Evolutionary conservation across 495 filamentous ascomycete genomes (phyloP).

Genomic region (Hamigera avellanea): DNA sequence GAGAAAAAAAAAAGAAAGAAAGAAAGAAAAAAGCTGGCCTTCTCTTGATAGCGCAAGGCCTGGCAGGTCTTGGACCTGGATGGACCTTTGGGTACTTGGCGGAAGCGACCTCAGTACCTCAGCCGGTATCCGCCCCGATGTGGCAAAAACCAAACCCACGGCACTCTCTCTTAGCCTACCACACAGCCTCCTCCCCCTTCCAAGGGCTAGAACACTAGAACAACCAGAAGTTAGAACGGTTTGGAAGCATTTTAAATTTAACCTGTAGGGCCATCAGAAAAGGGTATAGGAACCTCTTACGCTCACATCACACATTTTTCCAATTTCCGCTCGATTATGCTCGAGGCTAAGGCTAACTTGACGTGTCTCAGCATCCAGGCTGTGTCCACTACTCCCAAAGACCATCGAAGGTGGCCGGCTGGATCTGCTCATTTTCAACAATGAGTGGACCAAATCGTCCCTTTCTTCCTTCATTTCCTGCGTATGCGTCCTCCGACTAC

Average conservation of each 20-base stretch:
- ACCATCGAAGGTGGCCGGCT: slow-evolving; percentile 3
- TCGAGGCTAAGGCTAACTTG: too few species aligned
- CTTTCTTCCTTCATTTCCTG: slow-evolving; percentile 7
- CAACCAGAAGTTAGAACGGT: too few species aligned
- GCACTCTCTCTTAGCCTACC: slow-evolving; percentile 29
- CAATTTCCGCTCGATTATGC: too few species aligned
- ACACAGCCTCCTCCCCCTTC: slow-evolving; percentile 10
- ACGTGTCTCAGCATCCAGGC: not conserved
- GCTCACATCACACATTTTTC: slow-evolving; percentile 1
- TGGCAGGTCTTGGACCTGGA: too few species aligned
- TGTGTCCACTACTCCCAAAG: slow-evolving; percentile 2
- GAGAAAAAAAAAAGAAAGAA: too few species aligned
- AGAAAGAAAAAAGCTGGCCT: too few species aligned
- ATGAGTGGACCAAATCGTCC: slow-evolving; percentile 19
- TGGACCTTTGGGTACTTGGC: too few species aligned
- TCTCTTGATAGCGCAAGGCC: too few species aligned
- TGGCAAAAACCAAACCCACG: slow-evolving; percentile 17
- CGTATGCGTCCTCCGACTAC: slow-evolving; percentile 10
- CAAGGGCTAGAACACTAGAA: not conserved
- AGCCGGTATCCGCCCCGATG: slow-evolving; percentile 1
- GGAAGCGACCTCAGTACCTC: too few species aligned
- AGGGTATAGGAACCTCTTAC: not conserved
- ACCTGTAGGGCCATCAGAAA: not conserved
- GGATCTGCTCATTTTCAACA: slow-evolving; percentile 5
- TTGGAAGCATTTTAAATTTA: slow-evolving; percentile 3